These are phyloP conservation scores for Mycena polygramma DNA, from an alignment of 768 basidiomycete species.

Conservation along the genomic window DNA sequence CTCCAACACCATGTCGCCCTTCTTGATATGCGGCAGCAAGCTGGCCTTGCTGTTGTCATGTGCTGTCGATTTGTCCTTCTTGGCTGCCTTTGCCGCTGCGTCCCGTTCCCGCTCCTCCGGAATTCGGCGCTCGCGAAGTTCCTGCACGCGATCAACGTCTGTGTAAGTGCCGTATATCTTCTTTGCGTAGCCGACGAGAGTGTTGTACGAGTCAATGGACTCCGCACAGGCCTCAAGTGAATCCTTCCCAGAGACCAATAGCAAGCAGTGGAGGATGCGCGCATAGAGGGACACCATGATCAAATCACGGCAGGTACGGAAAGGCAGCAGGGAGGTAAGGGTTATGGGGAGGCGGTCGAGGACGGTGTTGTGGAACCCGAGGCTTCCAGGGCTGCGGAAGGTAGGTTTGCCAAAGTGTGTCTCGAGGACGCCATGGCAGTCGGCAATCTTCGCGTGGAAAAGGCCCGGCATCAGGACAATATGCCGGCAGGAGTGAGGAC, in stretches of 20 bases:
- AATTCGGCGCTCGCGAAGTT: slow-evolving; percentile 27
- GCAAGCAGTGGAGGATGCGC: slow-evolving; percentile 43
- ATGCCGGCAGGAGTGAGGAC: slow-evolving; percentile 16
- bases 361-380: slow-evolving; percentile 37
- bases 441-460: slow-evolving; percentile 39
- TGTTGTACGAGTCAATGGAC: not conserved
- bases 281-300: slow-evolving; percentile 46
- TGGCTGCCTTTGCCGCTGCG: not conserved
- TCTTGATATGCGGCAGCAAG: slow-evolving; percentile 1
- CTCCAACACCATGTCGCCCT: slow-evolving; percentile 42
- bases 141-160: slow-evolving; percentile 27
- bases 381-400: slow-evolving; percentile 31
- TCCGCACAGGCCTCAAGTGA: slow-evolving; percentile 28
- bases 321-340: slow-evolving; percentile 42
- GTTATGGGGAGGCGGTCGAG: slow-evolving; percentile 43
- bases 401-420: slow-evolving; percentile 38
- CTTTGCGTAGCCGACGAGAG: slow-evolving; percentile 12
- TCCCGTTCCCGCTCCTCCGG: slow-evolving; percentile 15
- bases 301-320: slow-evolving; percentile 45
- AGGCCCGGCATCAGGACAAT: slow-evolving; percentile 34
- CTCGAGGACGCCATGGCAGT: slow-evolving; percentile 35
- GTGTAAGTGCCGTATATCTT: slow-evolving; percentile 27
- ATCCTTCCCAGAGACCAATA: slow-evolving; percentile 30
- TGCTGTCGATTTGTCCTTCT: not conserved
- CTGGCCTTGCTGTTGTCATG: not conserved